These are phyloP conservation scores for Penicillium cosmopolitanum DNA, from an alignment of 495 filamentous ascomycete genomes.

Conservation along the genomic window DNA sequence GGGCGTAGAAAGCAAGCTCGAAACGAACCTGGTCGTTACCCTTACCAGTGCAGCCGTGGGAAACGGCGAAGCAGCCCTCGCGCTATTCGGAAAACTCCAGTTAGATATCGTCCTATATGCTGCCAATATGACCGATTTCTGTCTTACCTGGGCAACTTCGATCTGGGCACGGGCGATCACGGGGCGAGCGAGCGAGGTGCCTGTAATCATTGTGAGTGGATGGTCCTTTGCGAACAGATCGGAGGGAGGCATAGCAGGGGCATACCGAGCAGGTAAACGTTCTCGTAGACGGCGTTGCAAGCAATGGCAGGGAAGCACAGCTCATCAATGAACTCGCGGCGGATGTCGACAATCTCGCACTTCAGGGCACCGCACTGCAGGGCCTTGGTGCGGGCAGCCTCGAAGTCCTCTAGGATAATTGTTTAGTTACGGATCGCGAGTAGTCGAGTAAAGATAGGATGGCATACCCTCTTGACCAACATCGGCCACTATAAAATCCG, in stretches of 20 bases:
- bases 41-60: conserved; percentile 85
- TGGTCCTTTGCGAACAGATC: not conserved
- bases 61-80: conserved; percentile 58
- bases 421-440: conserved; percentile 12
- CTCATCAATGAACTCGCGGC: conserved; percentile 80
- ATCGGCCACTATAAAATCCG: conserved; percentile 56
- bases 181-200: conserved; percentile 82
- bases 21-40: conserved; percentile 90
- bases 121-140: not conserved
- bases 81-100: conserved; percentile 22
- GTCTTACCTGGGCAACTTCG: conserved; percentile 60
- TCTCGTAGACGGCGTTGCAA: conserved; percentile 88
- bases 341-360: conserved; percentile 55
- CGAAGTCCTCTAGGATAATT: conserved; percentile 58
- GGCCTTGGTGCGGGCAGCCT: conserved; percentile 60
- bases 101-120: not conserved
- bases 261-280: conserved; percentile 73
- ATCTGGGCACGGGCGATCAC: conserved; percentile 88
- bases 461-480: conserved; percentile 60
- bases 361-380: conserved; percentile 59
- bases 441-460: not conserved
- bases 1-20: conserved; percentile 75
- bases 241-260: not conserved
- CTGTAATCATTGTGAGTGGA: conserved; percentile 45
- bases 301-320: conserved; percentile 82